These are phyloP conservation scores for Puccinia brachypodii DNA, from an alignment of 1,284 basidiomycete species.

Conservation along the genomic window DNA sequence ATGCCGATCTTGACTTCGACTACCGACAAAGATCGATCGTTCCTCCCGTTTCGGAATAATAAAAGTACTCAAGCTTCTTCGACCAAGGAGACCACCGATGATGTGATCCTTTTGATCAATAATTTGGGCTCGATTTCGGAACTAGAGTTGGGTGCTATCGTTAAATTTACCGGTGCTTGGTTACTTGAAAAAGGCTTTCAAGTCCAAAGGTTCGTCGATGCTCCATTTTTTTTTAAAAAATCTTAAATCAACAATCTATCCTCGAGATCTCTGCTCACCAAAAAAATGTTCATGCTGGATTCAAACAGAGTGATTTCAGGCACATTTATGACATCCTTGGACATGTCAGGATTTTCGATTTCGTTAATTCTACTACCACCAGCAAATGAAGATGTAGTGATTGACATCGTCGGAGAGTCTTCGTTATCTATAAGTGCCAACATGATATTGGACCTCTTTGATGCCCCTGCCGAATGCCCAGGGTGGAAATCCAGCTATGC, in stretches of 20 bases:
- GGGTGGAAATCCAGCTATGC: conserved; percentile 66
- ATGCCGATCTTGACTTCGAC: conserved; percentile 72
- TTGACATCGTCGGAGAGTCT: conserved; percentile 53
- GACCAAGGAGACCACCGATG: conserved; percentile 60
- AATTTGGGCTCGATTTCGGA: conserved; percentile 78
- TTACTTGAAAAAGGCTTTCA: conserved; percentile 24
- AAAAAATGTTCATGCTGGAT: conserved; percentile 63
- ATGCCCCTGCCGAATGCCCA: conserved; percentile 70
- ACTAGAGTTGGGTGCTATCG: conserved; percentile 69
- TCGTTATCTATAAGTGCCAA: conserved; percentile 53
- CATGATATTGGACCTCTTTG: conserved; percentile 72
- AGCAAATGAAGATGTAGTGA: conserved; percentile 53
- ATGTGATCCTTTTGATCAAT: conserved; percentile 63
- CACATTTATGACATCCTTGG: conserved; percentile 71
- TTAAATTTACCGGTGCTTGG: conserved; percentile 28
- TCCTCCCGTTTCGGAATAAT: conserved; percentile 76
- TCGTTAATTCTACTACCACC: conserved; percentile 76
- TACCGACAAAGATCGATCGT: conserved; percentile 77
- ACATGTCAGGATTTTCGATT: conserved; percentile 91
- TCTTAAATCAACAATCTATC: neutral
- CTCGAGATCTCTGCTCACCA: conserved; percentile 52
- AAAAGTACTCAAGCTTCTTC: conserved; percentile 49
- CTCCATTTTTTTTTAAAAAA: neutral
- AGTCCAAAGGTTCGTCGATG: conserved; percentile 17
- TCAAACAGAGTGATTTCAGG: conserved; percentile 18